Percentiles rank a stretch among this genome's conserved stretches.
These are phyloP conservation scores for Chaetomium globosum DNA, from an alignment of 2,329 filamentous ascomycete genomes.

Conservation along the genomic window DNA sequence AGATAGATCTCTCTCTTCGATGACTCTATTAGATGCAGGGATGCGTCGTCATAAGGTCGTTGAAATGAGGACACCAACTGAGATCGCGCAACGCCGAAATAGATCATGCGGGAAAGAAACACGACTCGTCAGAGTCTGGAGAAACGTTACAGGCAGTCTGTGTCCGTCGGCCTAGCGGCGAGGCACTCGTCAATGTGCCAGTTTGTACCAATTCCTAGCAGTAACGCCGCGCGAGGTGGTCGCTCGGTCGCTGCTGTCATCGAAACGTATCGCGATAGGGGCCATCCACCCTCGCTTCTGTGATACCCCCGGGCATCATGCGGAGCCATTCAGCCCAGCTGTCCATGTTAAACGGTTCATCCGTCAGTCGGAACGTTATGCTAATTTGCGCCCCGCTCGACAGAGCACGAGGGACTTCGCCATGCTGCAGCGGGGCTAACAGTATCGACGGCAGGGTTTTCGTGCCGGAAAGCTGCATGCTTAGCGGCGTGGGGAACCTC, in stretches of 20 bases:
- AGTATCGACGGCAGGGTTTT: constrained; percentile 59
- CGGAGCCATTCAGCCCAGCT: constrained; percentile 62
- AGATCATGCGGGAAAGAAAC: constrained; percentile 3
- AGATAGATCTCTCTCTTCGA: background rate
- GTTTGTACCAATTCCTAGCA: constrained; percentile 7
- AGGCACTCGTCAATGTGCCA: constrained; percentile 13
- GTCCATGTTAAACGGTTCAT: constrained; percentile 56
- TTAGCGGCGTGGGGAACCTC: constrained; percentile 58
- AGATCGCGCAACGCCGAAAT: constrained; percentile 6
- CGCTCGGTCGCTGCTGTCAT: constrained; percentile 36
- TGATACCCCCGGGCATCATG: constrained; percentile 59
- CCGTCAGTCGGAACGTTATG: constrained; percentile 54
- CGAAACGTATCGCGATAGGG: constrained; percentile 49
- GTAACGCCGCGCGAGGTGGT: background rate
- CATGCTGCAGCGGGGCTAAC: constrained; percentile 53
- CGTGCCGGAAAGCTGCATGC: constrained; percentile 59
- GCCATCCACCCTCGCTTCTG: constrained; percentile 58
- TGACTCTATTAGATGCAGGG: background rate
- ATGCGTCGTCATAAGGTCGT: background rate
- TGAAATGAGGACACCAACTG: background rate
- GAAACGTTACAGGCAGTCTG: constrained; percentile 24
- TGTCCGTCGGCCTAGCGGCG: constrained; percentile 13
- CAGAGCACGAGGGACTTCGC: constrained; percentile 44
- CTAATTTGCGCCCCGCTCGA: constrained; percentile 53
- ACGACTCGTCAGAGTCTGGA: background rate